Evolutionary conservation across 2,329 filamentous ascomycete genomes (phyloP), one percentile per base, ranked within the genome.

Genomic region (Coniochaeta ligniaria): DNA sequence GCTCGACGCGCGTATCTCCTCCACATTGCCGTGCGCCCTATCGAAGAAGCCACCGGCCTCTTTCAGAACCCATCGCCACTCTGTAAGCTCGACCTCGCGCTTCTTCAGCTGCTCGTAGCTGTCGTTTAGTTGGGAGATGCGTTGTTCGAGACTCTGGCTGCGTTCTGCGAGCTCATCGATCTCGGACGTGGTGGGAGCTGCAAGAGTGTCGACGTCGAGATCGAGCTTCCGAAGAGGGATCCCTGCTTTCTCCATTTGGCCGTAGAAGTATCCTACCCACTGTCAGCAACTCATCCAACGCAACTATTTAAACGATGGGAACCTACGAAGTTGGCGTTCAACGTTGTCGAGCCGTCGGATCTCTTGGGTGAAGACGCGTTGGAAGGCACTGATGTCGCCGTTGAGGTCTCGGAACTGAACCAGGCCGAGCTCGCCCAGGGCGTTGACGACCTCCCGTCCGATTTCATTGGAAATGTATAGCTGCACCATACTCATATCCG

Each of bases 401-500:
- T 99, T 99, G 71, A 99, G 87, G 84, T 99, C 95, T 78, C 95
- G 86, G 74, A 99, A 99, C 77, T 98, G 93, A 75, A 98, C 93
- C 71, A 95, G 85, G 61, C 95, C 95, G 71, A 99, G 85, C 83
- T 99, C 95, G 73, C 95, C 95, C 66, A 99, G 82, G 60, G 94
- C 94, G 73, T 93, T 96, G 65, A 98, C 93, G 70, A 97, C 94
- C 80, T 99, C 96, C 73, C 95, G 88, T 69, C 95, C 94, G 69
- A 99, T 98, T 83, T 99, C 95, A 75, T 97, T 98, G 72, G 95
- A 92, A 71, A 99, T 96, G 79, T 98, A 99, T 72, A 99, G 89
- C 87, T 99, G 95, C 72, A 96, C 96, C 89, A 99, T 89, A 84
- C 92, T 97, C 95, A 99, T 99, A 78, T 97, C 91, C 91, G 92